Evolutionary conservation across 2,329 filamentous ascomycete species (phyloP), one percentile per base, ranked within the genome.

Genomic region (Zymoseptoria passerinii): DNA sequence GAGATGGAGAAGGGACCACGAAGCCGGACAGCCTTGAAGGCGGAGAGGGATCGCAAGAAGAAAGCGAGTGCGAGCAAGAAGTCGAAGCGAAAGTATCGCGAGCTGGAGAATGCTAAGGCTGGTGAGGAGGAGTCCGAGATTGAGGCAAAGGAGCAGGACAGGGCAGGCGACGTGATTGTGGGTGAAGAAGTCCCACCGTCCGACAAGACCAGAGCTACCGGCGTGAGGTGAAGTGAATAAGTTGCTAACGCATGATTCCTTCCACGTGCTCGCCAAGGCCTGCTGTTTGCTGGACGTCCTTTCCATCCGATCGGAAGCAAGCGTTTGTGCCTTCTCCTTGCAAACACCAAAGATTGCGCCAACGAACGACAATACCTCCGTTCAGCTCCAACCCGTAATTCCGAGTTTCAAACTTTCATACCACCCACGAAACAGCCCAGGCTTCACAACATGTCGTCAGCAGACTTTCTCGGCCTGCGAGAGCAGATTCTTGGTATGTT

Each of bases 41-140:
- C 78, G 3, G 82, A 81, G 54, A 75, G 80, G 49, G 85, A 83
- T 71, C 80, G 79, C 62, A 87, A 82, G 76, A 88, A 83, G 75
- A 86, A 88, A 67, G 88, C 85, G 28, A 94, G 90, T 71, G 83
- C 83, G 20, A 81, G 78, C 4, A 95, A 96, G 76, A 96, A 96
- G 81, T 85, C 83, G 57, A 82, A 86, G 67, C 81, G 90, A 67
- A 96, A 96, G 74, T 92, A 92, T 69, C 80, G 80, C 61, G 80
- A 80, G 68, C 72, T 89, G 1, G 80, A 78, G 3, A 80, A 81
- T 60, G 79, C 76, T 52, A 79, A 78, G 65, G 69, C 64, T 1
- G 60, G 64, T 23, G 63, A 54, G 16, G 66, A 59, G 55, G 48
- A 40, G n/a, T 48, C 9, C 28, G 44, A 56, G n/a, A 29, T 28